phyloP scores from a whole-genome alignment of 176 grass and related monocot genomes.

The Olyra latifolia region DNA sequence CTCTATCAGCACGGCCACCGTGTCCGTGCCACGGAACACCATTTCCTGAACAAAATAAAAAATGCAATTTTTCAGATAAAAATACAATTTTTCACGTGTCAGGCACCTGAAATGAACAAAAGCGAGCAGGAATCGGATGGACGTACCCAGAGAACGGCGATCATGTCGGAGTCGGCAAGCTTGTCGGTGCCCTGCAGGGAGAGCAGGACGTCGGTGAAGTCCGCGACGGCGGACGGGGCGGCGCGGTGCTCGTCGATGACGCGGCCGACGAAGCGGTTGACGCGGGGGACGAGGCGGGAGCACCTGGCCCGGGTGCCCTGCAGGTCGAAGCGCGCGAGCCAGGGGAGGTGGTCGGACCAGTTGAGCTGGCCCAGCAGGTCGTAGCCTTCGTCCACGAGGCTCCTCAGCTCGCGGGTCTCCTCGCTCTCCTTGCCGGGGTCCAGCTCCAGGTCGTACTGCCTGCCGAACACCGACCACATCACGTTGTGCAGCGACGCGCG shows the following conservation, averaged over 20 bases:
- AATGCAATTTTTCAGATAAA: no score
- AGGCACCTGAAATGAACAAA: background rate
- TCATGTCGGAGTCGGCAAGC: slow-evolving; percentile 69
- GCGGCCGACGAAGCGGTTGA: slow-evolving; percentile 62
- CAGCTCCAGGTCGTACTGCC: slow-evolving; percentile 52
- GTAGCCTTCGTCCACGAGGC: slow-evolving; percentile 86
- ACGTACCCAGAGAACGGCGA: slow-evolving; percentile 87
- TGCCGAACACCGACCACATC: slow-evolving; percentile 89
- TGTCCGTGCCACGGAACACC: slow-evolving; percentile 94
- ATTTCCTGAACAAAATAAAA: slow-evolving; percentile 58
- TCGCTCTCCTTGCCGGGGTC: slow-evolving; percentile 27
- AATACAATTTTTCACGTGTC: background rate
- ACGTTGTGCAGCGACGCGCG: slow-evolving; percentile 72
- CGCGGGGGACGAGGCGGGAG: slow-evolving; percentile 54
- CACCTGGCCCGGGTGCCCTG: slow-evolving; percentile 61
- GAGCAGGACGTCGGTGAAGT: slow-evolving; percentile 84
- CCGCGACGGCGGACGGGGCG: background rate
- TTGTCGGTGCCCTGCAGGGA: slow-evolving; percentile 59
- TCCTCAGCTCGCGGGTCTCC: slow-evolving; percentile 56
- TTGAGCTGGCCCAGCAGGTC: slow-evolving; percentile 72
- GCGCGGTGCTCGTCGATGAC: slow-evolving; percentile 68
- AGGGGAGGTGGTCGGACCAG: slow-evolving; percentile 91
- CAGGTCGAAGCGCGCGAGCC: slow-evolving; percentile 62
- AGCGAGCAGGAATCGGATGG: background rate
- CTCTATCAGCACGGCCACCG: slow-evolving; percentile 88